phyloP scores from a whole-genome alignment of 129 eudicot genomes.

The Erigeron canadensis region DNA sequence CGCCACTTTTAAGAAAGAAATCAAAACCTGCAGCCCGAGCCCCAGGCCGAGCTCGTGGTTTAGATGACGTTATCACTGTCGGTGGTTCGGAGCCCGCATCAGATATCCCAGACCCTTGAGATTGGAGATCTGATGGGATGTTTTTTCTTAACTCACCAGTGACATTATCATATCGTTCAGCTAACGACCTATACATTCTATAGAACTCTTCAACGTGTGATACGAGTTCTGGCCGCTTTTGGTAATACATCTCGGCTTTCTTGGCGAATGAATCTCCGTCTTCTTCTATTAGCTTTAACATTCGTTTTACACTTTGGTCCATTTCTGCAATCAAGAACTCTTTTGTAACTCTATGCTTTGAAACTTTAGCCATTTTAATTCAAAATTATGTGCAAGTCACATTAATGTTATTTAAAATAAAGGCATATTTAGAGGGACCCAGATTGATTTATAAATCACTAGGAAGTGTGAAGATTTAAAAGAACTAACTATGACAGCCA shows the following conservation, averaged over 20 bases:
- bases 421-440: conserved; percentile 25
- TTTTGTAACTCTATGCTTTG: conserved; percentile 32
- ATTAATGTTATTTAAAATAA: conserved; percentile 29
- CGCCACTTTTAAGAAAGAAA: conserved; percentile 48
- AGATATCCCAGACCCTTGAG: conserved; percentile 68
- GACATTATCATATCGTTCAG: conserved; percentile 80
- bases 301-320: conserved; percentile 78
- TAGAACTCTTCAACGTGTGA: conserved; percentile 77
- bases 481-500: conserved; percentile 44
- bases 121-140: conserved; percentile 71
- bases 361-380: conserved; percentile 21
- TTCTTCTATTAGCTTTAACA: conserved; percentile 85
- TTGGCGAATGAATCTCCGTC: conserved; percentile 91
- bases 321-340: conserved; percentile 64
- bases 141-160: conserved; percentile 70
- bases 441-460: conserved; percentile 32
- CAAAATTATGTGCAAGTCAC: background rate
- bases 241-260: conserved; percentile 91
- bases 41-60: conserved; percentile 43
- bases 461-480: conserved; percentile 32
- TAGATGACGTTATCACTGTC: conserved; percentile 33
- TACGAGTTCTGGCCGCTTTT: conserved; percentile 70
- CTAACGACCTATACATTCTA: conserved; percentile 73
- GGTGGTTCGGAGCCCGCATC: conserved; percentile 60
- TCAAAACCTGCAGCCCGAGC: conserved; percentile 89